phyloP scores from a whole-genome alignment of 2,329 filamentous ascomycete species.

The Calycina herbarum region DNA sequence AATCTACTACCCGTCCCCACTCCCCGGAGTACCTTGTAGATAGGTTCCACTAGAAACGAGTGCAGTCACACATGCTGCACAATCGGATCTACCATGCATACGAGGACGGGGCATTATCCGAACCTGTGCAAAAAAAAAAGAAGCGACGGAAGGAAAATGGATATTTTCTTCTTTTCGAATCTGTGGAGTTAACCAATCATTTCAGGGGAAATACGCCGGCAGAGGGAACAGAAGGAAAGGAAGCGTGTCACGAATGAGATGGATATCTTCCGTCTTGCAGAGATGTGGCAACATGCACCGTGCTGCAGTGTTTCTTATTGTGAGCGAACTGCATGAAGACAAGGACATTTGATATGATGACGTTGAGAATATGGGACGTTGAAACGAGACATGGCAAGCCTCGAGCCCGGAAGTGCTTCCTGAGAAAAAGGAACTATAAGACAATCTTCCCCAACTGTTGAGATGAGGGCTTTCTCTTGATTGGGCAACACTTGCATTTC shows the following conservation, averaged over 20 bases:
- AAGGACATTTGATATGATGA: background rate
- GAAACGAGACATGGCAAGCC: background rate
- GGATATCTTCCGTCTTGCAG: background rate
- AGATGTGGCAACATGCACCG: background rate
- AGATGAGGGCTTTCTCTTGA: background rate
- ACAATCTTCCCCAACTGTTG: background rate
- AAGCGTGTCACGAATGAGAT: background rate
- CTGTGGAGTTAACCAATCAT: background rate
- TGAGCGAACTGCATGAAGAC: background rate
- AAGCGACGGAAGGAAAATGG: background rate
- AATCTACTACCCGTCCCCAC: background rate
- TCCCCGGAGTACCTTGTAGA: background rate
- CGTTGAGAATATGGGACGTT: background rate
- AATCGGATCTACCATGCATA: conserved; percentile 1
- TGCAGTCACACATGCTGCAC: background rate
- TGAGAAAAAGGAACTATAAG: background rate
- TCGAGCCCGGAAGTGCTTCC: background rate
- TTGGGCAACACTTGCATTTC: background rate
- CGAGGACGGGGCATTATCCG: no score
- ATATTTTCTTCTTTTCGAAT: background rate
- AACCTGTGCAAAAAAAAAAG: background rate
- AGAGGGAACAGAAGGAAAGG: background rate
- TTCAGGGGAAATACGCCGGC: background rate
- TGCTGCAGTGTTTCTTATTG: background rate
- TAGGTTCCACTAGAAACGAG: background rate